A percentile compares a stretch with the other conserved stretches of the same genome.
Conservation (phyloP, 306 rosid genomes). For the Rosa multiflora region DNA sequence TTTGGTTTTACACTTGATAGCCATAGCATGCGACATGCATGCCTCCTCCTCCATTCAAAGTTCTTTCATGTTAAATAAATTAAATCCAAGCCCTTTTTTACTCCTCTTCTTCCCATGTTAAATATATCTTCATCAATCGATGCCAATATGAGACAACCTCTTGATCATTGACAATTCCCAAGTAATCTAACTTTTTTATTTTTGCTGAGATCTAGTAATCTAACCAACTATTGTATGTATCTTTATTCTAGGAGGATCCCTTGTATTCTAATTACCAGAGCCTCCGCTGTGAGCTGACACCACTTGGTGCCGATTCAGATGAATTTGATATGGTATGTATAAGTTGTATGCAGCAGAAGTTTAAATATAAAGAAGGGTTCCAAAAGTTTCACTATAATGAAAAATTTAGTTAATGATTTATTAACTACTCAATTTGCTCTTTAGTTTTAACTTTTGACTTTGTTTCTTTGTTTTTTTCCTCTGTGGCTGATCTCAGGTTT, state of each 20-base stretch:
- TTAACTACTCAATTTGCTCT: constrained; percentile 12
- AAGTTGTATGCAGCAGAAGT: constrained; percentile 10
- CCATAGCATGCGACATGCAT: background rate
- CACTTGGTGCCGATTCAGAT: constrained; percentile 50
- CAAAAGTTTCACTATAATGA: background rate
- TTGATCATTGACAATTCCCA: background rate
- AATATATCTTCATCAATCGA: background rate
- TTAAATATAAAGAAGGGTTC: constrained; percentile 8
- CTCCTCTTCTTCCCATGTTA: constrained; percentile 1
- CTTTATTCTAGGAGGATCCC: constrained; percentile 68
- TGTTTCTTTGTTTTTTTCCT: background rate
- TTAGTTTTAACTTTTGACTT: constrained; percentile 17
- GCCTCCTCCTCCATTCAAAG: background rate
- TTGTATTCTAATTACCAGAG: constrained; percentile 68
- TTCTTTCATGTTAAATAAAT: background rate
- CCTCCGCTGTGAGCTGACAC: constrained; percentile 70
- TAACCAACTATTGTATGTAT: constrained; percentile 16
- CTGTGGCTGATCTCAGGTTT: constrained; percentile 49
- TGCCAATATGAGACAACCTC: background rate
- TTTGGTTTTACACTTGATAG: background rate
- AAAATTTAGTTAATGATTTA: background rate
- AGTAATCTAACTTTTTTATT: background rate
- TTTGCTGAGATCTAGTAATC: background rate
- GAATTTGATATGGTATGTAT: constrained; percentile 79
- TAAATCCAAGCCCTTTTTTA: background rate